A percentile compares a stretch with the other conserved stretches of the same genome.
Conservation (phyloP, 2,329 filamentous ascomycete genomes). For the Camptophora hylomeconis region DNA sequence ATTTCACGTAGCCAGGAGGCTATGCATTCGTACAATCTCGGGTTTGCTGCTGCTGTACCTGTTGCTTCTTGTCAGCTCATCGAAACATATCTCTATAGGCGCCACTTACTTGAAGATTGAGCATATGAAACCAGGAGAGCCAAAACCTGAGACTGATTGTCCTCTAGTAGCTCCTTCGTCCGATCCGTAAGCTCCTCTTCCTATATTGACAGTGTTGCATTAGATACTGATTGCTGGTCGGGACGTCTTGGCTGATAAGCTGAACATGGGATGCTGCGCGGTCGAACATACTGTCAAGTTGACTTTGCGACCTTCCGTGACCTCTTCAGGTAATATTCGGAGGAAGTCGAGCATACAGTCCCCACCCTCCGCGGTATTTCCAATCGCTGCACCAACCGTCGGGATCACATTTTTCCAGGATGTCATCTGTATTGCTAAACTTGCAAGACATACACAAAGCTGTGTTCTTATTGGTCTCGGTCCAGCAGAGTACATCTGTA, state of each 20-base stretch:
- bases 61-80: too few species aligned
- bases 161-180: constrained; percentile 77
- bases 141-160: constrained; percentile 82
- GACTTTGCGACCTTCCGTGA: constrained; percentile 98
- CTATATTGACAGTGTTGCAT: constrained; percentile 43
- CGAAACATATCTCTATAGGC: too few species aligned
- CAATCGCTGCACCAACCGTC: constrained; percentile 66
- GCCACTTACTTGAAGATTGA: constrained; percentile 69
- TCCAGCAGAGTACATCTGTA: constrained; percentile 69
- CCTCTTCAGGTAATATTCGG: constrained; percentile 93
- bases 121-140: constrained; percentile 79
- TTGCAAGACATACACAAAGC: constrained; percentile 86
- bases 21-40: constrained; percentile 85
- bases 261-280: constrained; percentile 28
- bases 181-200: constrained; percentile 85
- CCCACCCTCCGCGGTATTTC: constrained; percentile 52
- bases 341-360: constrained; percentile 91
- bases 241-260: constrained; percentile 31
- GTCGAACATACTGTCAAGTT: constrained; percentile 91
- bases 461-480: constrained; percentile 78
- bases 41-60: constrained; percentile 71
- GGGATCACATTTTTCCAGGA: constrained; percentile 87
- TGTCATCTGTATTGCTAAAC: constrained; percentile 90
- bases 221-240: constrained; percentile 34
- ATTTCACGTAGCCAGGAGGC: constrained; percentile 95